Evolutionary conservation across 371 early-diverging fungal species (phyloP).

Genomic region (Mucor velutinosus): DNA sequence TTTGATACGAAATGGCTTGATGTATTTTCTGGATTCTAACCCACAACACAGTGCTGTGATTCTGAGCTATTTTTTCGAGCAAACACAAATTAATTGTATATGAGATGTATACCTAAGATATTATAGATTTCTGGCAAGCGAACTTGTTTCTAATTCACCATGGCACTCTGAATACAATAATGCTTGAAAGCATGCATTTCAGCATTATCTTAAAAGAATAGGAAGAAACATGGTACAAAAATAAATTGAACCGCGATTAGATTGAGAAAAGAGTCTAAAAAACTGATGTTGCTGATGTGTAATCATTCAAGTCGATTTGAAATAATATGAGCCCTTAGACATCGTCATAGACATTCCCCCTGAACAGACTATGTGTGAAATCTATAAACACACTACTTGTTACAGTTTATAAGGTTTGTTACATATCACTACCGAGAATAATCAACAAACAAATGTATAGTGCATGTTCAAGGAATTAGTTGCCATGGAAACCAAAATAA

Average conservation of each 20-base stretch:
- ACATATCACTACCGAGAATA: background rate
- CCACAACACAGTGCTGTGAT: background rate
- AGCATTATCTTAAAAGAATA: background rate
- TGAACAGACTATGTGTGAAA: no score
- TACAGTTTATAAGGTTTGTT: background rate
- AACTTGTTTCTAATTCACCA: background rate
- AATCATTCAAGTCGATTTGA: background rate
- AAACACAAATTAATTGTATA: no score
- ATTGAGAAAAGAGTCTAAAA: background rate
- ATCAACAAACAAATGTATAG: background rate
- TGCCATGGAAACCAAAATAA: background rate
- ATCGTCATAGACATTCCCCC: background rate
- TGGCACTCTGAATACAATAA: no score
- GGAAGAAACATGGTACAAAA: background rate
- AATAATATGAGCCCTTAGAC: background rate
- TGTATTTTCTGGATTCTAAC: background rate
- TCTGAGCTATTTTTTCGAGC: background rate
- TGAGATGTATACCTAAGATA: background rate
- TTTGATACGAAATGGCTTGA: background rate
- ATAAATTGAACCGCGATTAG: background rate
- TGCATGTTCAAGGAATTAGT: background rate
- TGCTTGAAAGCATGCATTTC: no score
- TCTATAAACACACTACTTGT: background rate
- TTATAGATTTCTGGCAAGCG: background rate
- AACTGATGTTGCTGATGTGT: background rate